phyloP scores from a whole-genome alignment of 1,139 yeast species.

The Schizosaccharomyces versatilis region DNA sequence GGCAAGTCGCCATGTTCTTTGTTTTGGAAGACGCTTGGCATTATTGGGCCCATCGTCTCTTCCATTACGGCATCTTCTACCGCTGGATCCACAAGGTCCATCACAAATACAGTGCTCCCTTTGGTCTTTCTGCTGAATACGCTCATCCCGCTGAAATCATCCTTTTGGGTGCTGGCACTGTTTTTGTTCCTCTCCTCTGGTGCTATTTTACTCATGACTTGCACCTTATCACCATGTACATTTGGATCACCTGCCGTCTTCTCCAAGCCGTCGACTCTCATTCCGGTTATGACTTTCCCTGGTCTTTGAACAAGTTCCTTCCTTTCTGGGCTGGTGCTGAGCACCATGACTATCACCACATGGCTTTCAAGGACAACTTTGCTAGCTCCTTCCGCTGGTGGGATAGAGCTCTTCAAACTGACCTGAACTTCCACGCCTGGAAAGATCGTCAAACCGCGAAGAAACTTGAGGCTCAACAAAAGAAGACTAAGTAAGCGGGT shows the following conservation, averaged over 20 bases:
- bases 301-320: conserved; percentile 73
- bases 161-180: conserved; percentile 79
- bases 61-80: conserved; percentile 71
- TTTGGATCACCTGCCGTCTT: conserved; percentile 74
- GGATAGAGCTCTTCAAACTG: conserved; percentile 67
- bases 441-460: conserved; percentile 4
- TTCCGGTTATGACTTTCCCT: conserved; percentile 92
- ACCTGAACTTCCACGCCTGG: conserved; percentile 17
- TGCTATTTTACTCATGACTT: conserved; percentile 41
- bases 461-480: neutral
- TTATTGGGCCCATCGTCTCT: conserved; percentile 74
- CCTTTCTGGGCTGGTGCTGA: conserved; percentile 98
- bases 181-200: conserved; percentile 67
- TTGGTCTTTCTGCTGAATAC: conserved; percentile 87
- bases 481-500: neutral
- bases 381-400: conserved; percentile 89
- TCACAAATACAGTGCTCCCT: conserved; percentile 91
- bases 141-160: conserved; percentile 90
- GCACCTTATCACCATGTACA: conserved; percentile 62
- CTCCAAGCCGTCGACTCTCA: conserved; percentile 92
- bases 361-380: conserved; percentile 76
- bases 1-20: conserved; percentile 55
- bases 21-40: conserved; percentile 87
- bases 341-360: conserved; percentile 92
- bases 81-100: conserved; percentile 87